Evolutionary conservation across 768 basidiomycete genomes (phyloP).

Genomic region (Lactifluus hygrophoroides): DNA sequence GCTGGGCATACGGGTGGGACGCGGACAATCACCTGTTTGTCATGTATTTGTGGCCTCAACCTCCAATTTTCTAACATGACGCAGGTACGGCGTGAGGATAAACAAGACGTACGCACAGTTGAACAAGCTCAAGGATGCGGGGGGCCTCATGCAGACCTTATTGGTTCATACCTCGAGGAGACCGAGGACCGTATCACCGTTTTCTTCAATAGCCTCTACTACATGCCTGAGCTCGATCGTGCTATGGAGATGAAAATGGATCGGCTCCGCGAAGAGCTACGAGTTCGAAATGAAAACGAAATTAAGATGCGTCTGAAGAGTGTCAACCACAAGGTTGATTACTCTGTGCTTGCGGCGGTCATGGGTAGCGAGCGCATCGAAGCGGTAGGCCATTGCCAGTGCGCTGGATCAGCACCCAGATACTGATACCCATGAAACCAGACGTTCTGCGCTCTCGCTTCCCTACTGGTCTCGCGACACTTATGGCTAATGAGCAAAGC

Average conservation of each 20-base stretch:
- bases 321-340: conserved; percentile 11
- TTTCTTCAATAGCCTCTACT: conserved; percentile 4
- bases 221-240: conserved; percentile 3
- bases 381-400: not conserved
- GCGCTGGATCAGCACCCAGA: not conserved
- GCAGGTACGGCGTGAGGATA: conserved; percentile 2
- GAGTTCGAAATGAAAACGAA: not conserved
- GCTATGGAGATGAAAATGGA: conserved; percentile 9
- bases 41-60: not conserved
- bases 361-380: conserved; percentile 11
- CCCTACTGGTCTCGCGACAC: conserved; percentile 5
- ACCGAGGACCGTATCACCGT: not conserved
- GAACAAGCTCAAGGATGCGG: conserved; percentile 2
- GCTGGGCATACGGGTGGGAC: conserved; percentile 18
- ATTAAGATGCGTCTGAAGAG: conserved; percentile 8
- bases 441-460: conserved; percentile 3
- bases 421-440: not conserved
- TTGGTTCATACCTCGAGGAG: not conserved
- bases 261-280: conserved; percentile 9
- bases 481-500: conserved; percentile 6
- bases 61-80: not conserved
- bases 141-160: not conserved
- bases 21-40: conserved; percentile 13
- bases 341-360: conserved; percentile 9
- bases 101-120: conserved; percentile 4